These are phyloP conservation scores for Penicillium paxilli DNA, from an alignment of 495 filamentous ascomycete genomes.

Conservation along the genomic window DNA sequence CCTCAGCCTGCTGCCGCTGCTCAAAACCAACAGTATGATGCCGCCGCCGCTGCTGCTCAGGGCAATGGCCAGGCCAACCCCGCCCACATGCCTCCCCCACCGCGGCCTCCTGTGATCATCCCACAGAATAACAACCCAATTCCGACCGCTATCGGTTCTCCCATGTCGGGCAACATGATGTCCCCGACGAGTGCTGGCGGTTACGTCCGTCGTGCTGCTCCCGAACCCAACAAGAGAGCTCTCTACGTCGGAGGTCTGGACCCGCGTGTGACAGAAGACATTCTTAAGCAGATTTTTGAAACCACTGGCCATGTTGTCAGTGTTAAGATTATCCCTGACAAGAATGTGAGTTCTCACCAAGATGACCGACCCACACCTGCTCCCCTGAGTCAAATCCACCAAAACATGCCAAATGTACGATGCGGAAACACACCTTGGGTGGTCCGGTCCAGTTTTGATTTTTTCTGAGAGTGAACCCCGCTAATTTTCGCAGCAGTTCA, in stretches of 20 bases:
- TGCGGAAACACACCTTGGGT: too few species aligned
- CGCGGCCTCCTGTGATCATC: conserved; percentile 84
- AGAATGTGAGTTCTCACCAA: conserved; percentile 71
- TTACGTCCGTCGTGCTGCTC: conserved; percentile 87
- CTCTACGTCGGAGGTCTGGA: conserved; percentile 96
- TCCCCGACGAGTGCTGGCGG: conserved; percentile 78
- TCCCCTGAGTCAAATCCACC: background rate
- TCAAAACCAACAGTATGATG: conserved; percentile 70
- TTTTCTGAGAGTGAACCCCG: background rate
- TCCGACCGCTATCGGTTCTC: conserved; percentile 87
- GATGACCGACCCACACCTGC: background rate
- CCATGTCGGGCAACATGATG: conserved; percentile 76
- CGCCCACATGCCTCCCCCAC: conserved; percentile 90
- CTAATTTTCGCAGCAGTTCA: conserved; percentile 46
- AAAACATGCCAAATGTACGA: background rate
- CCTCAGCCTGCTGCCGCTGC: conserved; percentile 67
- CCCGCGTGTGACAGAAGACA: conserved; percentile 92
- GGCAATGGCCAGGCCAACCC: conserved; percentile 59
- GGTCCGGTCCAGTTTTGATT: too few species aligned
- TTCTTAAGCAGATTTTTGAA: conserved; percentile 97
- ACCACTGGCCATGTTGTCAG: conserved; percentile 97
- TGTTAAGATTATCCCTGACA: conserved; percentile 99
- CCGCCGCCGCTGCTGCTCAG: too few species aligned
- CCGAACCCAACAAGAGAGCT: conserved; percentile 97
- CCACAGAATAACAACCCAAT: conserved; percentile 97